A percentile compares a stretch with the other conserved stretches of the same genome.
Conservation (phyloP, 768 basidiomycete genomes). For the Boletus huronensis region DNA sequence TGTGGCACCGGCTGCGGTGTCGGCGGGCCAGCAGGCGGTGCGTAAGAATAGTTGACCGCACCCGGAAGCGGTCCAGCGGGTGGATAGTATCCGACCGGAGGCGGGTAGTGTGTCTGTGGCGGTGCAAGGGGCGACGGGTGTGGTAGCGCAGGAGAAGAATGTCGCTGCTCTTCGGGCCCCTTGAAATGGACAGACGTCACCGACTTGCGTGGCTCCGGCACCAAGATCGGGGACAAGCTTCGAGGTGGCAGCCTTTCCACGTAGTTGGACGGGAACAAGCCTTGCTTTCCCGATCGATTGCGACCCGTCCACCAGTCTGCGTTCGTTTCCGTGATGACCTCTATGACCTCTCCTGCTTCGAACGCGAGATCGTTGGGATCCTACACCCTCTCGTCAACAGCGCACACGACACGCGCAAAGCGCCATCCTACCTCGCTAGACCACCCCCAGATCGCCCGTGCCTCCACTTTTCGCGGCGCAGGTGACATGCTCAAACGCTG, state of each 20-base stretch:
- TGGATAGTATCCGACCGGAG: conserved; percentile 16
- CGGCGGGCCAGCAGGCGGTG: conserved; percentile 36
- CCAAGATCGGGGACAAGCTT: conserved; percentile 20
- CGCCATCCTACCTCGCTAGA: conserved; percentile 23
- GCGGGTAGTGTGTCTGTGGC: conserved; percentile 16
- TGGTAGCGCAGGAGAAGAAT: conserved; percentile 18
- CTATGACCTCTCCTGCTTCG: conserved; percentile 69
- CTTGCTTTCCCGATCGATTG: conserved; percentile 53
- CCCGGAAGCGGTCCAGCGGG: conserved; percentile 15
- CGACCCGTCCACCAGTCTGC: conserved; percentile 89
- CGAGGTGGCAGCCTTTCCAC: conserved; percentile 53
- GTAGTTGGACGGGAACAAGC: conserved; percentile 76
- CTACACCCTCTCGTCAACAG: conserved; percentile 34
- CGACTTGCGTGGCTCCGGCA: conserved; percentile 22
- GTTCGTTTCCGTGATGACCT: conserved; percentile 80
- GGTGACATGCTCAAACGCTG: conserved; percentile 27
- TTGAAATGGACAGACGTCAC: conserved; percentile 3
- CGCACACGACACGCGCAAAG: neutral
- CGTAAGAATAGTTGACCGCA: conserved; percentile 12
- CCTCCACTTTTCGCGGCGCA: conserved; percentile 22
- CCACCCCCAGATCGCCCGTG: conserved; percentile 31
- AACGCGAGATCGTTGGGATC: conserved; percentile 79
- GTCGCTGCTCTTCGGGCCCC: conserved; percentile 11
- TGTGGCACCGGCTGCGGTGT: conserved; percentile 34
- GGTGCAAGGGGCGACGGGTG: conserved; percentile 12